Conservation (phyloP, 352 stramenopile genomes). For the Globisporangium rhizosaccharum region DNA sequence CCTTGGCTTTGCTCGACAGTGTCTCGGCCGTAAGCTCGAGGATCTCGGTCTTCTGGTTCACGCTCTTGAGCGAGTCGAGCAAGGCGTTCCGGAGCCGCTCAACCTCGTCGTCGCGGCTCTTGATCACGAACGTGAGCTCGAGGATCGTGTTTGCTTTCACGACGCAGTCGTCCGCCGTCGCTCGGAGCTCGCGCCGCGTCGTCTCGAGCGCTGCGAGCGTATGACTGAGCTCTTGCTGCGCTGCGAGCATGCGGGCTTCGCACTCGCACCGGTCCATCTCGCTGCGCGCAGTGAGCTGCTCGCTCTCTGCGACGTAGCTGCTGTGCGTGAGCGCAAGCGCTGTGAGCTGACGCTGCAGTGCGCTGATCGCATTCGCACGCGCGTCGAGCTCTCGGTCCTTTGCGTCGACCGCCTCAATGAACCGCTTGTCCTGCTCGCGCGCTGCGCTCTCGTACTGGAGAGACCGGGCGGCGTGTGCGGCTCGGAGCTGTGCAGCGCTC, state of each 20-base stretch:
- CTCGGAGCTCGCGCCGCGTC: constrained; percentile 21
- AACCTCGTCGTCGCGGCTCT: constrained; percentile 67
- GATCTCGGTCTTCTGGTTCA: constrained; percentile 60
- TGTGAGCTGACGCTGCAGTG: constrained; percentile 19
- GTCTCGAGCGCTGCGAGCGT: constrained; percentile 21
- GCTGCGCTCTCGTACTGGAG: constrained; percentile 39
- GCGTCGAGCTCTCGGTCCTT: constrained; percentile 21
- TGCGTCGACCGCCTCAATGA: constrained; percentile 16
- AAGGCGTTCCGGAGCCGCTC: constrained; percentile 43
- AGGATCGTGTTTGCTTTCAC: constrained; percentile 57
- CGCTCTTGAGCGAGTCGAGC: constrained; percentile 47
- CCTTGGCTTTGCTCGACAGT: constrained; percentile 50
- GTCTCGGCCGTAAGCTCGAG: constrained; percentile 57
- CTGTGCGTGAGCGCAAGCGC: constrained; percentile 13
- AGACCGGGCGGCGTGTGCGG: constrained; percentile 31
- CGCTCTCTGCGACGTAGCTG: constrained; percentile 14
- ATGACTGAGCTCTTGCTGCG: constrained; percentile 18
- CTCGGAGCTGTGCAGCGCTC: constrained; percentile 32
- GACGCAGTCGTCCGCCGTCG: constrained; percentile 33
- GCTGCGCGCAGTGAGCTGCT: constrained; percentile 24
- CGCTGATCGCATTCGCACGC: constrained; percentile 14
- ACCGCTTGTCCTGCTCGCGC: constrained; percentile 32
- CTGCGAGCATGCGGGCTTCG: constrained; percentile 20
- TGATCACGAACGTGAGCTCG: constrained; percentile 72
- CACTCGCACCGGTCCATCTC: constrained; percentile 37